Percentiles rank a stretch among this genome's conserved stretches.
Conservation (phyloP, 148 eudicot species). For the Diospyros lotus region DNA sequence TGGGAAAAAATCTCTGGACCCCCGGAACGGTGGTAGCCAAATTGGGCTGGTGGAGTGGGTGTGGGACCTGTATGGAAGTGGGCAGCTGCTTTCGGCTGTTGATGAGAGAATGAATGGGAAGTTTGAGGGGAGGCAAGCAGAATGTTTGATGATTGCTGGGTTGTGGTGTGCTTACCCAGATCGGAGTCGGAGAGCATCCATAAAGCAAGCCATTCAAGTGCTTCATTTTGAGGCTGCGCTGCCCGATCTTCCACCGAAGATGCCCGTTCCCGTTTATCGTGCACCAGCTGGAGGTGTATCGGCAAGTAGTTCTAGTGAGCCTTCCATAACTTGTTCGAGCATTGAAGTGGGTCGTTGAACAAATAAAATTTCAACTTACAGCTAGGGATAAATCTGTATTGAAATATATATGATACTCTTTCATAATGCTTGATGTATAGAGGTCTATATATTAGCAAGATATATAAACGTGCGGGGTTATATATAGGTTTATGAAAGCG, state of each 20-base stretch:
- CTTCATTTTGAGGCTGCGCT: conserved; percentile 37
- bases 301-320: conserved; percentile 10
- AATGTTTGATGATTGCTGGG: conserved; percentile 43
- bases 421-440: no score
- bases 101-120: conserved; percentile 29
- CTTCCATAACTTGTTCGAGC: conserved; percentile 15
- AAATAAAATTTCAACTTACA: not conserved
- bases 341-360: conserved; percentile 17
- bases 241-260: conserved; percentile 23
- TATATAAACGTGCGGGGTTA: no score
- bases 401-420: no score
- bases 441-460: no score
- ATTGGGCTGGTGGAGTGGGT: conserved; percentile 39
- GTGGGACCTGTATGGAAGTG: conserved; percentile 41
- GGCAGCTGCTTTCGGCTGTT: conserved; percentile 23
- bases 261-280: conserved; percentile 24
- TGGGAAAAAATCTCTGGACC: conserved; percentile 32
- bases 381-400: no score
- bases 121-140: conserved; percentile 27
- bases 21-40: not conserved
- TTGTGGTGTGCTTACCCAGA: conserved; percentile 64
- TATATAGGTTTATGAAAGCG: no score
- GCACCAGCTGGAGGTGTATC: conserved; percentile 6
- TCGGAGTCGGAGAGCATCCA: conserved; percentile 34
- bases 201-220: conserved; percentile 38